Base-by-base conservation (phyloP, 2,329 filamentous ascomycete genomes). In the Blumeria hordei region DNA sequence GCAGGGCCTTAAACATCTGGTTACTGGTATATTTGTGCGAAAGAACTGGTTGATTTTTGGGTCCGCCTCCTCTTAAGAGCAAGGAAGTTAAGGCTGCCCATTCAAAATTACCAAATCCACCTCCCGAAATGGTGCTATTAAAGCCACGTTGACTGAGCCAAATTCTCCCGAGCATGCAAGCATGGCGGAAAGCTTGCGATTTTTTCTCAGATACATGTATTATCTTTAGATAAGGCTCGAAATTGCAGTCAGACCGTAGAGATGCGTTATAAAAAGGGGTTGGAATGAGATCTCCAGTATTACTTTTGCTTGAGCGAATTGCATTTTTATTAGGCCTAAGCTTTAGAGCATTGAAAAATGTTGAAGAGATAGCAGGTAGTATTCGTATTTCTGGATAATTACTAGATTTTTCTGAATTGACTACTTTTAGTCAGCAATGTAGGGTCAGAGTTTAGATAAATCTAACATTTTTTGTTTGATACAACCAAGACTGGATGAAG, bases 31-130 rank as follows among this genome's bases (percentile, higher is more conserved):
- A 83, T 7, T 85, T 85, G 5, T 78, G 73, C 6, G 88, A 87
- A 14, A 96, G 73, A 6, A 85, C 70, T 1, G 83, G 75, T 59
- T 80, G 76, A 1, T 84, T 83, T 57, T 81, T 81, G 6, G 78
- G 75, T 6, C 81, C 83, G 32, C 85, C 85, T n/a, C 77, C 78
- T 66, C 87, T 80, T 44, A 96, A 72, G 1, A 96, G 71, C 12
- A 94, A 71, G 35, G 88, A 85, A 64, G 88, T 76, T 52, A 92
- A 70, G n/a, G 78, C 70, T 0, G 84, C 76, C 86, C 87, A 96
- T 66, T 98, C 92, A 60, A 94, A 94, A 60, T 86, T 80, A 3
- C 92, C 92, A 65, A 98, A 95, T 0, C 92, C 92, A 47, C 92
- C 90, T 45, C 74, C 71, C 1, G 77, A 73, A n/a, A 88, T 68